Evolutionary conservation across 805 yeast genomes (phyloP).

Genomic region (Tetrapisispora taiwanensis): DNA sequence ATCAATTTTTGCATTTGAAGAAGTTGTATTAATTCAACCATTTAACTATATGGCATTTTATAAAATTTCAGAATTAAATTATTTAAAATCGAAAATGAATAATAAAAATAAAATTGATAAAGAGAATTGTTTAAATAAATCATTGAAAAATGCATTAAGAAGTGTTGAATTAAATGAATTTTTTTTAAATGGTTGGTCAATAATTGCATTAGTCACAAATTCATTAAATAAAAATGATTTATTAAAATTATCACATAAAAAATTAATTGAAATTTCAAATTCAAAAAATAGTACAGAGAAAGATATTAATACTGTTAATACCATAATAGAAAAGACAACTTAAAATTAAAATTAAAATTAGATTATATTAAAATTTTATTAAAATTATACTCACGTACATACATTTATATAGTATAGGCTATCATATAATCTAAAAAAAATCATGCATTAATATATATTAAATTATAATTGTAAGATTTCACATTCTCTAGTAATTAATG

Average conservation of each 20-base stretch:
- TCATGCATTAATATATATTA: neutral
- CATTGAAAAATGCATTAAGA: slow-evolving; percentile 47
- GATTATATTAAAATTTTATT: no score
- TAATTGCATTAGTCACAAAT: slow-evolving; percentile 37
- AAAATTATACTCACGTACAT: no score
- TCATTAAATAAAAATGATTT: slow-evolving; percentile 27
- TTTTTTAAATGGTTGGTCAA: slow-evolving; percentile 67
- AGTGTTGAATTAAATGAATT: slow-evolving; percentile 68
- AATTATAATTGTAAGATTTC: slow-evolving; percentile 26
- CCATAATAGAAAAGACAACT: slow-evolving; percentile 12
- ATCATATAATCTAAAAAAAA: no score
- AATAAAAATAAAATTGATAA: neutral
- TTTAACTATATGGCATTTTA: slow-evolving; percentile 30
- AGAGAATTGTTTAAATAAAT: slow-evolving; percentile 9
- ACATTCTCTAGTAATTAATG: slow-evolving; percentile 32
- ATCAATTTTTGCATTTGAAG: slow-evolving; percentile 59
- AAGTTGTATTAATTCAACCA: slow-evolving; percentile 59
- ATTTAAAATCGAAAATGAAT: slow-evolving; percentile 12
- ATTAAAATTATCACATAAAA: slow-evolving; percentile 29
- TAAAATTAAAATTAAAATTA: no score
- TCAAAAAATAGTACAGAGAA: slow-evolving; percentile 16
- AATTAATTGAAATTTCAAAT: slow-evolving; percentile 30
- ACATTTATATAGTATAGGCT: no score
- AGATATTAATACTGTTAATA: slow-evolving; percentile 34
- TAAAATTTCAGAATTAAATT: slow-evolving; percentile 17